Percentiles rank a stretch among this genome's conserved stretches.
These are phyloP conservation scores for Tuber microsphaerosporum DNA, from an alignment of 495 filamentous ascomycete species.

Conservation along the genomic window DNA sequence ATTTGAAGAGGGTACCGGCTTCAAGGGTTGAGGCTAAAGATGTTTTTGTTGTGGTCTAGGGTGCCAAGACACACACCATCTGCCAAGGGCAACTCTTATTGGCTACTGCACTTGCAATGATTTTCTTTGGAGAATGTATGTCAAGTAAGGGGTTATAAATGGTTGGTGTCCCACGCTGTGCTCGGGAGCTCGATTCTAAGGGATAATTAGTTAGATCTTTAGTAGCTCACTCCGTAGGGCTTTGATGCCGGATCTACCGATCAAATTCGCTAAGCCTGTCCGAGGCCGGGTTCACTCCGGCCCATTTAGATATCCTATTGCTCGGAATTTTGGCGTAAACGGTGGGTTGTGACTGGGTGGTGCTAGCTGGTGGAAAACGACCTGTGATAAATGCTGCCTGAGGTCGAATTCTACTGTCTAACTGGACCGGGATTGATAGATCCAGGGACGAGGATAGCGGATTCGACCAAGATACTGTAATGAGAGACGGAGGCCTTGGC, in stretches of 20 bases:
- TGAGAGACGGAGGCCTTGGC: background rate
- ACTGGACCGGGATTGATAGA: no score
- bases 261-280: no score
- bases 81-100: background rate
- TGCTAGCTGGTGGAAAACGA: no score
- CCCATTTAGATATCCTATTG: no score
- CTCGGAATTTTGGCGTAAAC: no score
- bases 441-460: no score
- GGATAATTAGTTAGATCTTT: background rate
- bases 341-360: no score
- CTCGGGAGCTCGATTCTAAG: background rate
- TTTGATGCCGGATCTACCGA: background rate
- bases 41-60: background rate
- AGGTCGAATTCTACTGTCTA: no score
- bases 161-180: background rate
- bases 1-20: background rate
- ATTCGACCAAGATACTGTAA: no score
- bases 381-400: no score
- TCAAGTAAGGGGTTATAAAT: background rate
- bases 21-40: background rate
- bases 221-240: background rate
- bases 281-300: no score
- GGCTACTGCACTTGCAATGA: background rate
- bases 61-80: background rate
- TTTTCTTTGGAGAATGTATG: background rate